Evolutionary conservation across 306 rosid species (phyloP).

Genomic region (Vachellia pachyceras): DNA sequence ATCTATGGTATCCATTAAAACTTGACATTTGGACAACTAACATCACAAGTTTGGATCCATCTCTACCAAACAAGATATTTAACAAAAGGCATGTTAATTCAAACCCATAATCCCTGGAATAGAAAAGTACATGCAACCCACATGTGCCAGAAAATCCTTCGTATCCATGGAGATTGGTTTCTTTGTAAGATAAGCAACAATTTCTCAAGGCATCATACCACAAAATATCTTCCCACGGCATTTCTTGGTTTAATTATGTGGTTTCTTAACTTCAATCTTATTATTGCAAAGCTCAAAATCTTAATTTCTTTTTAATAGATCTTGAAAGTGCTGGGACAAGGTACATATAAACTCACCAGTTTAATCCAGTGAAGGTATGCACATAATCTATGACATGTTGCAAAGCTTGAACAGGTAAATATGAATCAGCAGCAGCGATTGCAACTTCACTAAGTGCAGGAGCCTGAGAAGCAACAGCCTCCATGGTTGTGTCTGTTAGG

Average conservation of each 20-base stretch:
- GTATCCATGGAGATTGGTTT: neutral
- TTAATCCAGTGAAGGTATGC: slow-evolving; percentile 71
- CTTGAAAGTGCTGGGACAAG: neutral
- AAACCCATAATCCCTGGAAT: neutral
- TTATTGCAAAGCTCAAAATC: neutral
- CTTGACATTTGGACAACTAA: neutral
- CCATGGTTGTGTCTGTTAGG: slow-evolving; percentile 56
- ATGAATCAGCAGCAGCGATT: slow-evolving; percentile 89
- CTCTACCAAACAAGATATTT: neutral
- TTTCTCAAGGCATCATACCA: neutral
- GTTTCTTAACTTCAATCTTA: neutral
- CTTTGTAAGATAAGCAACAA: neutral
- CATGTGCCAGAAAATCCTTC: slow-evolving; percentile 11
- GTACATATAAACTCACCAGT: slow-evolving; percentile 61
- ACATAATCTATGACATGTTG: slow-evolving; percentile 78
- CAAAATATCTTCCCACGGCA: slow-evolving; percentile 2
- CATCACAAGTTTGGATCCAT: neutral
- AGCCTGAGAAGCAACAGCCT: slow-evolving; percentile 61
- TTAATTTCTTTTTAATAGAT: neutral
- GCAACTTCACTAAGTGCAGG: slow-evolving; percentile 71
- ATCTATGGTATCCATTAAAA: neutral
- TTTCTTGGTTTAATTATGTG: neutral
- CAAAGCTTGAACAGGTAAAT: slow-evolving; percentile 69
- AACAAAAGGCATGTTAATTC: neutral
- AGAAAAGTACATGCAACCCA: neutral